phyloP scores from a whole-genome alignment of 345 rosid genomes.

The Pugionium cornutum region DNA sequence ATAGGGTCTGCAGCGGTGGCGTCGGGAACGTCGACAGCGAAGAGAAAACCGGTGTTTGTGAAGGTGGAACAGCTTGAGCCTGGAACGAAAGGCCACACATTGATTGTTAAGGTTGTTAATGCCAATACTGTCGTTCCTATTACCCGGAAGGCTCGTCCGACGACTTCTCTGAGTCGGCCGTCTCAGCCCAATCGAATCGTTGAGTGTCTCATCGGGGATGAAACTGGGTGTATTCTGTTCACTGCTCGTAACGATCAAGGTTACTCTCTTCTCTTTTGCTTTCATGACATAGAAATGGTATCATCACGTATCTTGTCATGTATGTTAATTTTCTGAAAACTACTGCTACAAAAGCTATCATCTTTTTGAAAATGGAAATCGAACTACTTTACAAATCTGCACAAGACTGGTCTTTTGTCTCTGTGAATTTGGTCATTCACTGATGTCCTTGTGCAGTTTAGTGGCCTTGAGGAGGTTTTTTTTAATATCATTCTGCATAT shows the following conservation, averaged over 20 bases:
- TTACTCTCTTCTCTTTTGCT: constrained; percentile 22
- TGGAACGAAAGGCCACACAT: constrained; percentile 67
- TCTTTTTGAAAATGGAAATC: background rate
- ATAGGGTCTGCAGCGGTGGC: constrained; percentile 35
- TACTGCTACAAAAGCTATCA: background rate
- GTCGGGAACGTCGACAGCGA: constrained; percentile 40
- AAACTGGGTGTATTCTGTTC: constrained; percentile 70
- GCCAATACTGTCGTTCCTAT: constrained; percentile 48
- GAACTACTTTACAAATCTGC: background rate
- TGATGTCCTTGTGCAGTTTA: background rate
- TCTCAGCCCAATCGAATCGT: constrained; percentile 59
- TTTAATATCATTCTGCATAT: background rate
- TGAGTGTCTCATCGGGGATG: constrained; percentile 85
- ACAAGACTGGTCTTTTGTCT: background rate
- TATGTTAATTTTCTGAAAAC: too few species aligned
- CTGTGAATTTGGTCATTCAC: background rate
- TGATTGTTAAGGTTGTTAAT: constrained; percentile 60
- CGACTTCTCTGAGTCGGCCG: constrained; percentile 49
- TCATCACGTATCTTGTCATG: background rate
- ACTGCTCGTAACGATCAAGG: constrained; percentile 93
- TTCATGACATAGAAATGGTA: background rate
- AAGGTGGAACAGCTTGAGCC: constrained; percentile 69
- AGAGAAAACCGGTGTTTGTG: constrained; percentile 66
- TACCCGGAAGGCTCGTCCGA: constrained; percentile 55
- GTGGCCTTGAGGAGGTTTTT: background rate